These are phyloP conservation scores for Backusella westeae DNA, from an alignment of 192 early-diverging fungal genomes.

Conservation along the genomic window DNA sequence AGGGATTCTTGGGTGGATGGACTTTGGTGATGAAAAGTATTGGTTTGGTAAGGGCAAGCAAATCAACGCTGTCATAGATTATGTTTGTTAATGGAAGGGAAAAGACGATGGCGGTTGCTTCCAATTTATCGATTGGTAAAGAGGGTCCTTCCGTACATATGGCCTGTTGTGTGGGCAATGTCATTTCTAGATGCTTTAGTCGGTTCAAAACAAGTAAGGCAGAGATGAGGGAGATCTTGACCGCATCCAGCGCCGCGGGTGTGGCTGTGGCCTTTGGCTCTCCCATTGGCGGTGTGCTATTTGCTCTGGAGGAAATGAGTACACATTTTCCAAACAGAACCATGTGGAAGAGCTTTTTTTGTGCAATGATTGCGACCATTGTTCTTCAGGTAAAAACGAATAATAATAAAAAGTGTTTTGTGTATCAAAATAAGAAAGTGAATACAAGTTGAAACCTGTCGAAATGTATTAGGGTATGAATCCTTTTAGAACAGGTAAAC, in stretches of 20 bases:
- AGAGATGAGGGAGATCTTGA: conserved; percentile 79
- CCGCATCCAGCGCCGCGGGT: conserved; percentile 91
- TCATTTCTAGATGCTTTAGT: conserved; percentile 72
- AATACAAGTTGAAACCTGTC: background rate
- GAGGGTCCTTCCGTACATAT: conserved; percentile 97
- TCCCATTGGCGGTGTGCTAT: conserved; percentile 85
- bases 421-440: background rate
- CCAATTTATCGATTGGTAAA: conserved; percentile 90
- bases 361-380: conserved; percentile 92
- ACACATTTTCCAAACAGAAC: conserved; percentile 93
- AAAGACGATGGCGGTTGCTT: conserved; percentile 78
- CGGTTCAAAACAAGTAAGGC: conserved; percentile 85
- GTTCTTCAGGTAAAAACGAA: conserved; percentile 63
- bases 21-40: conserved; percentile 92
- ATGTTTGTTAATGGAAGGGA: background rate
- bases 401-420: too few species aligned
- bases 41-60: conserved; percentile 60
- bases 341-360: conserved; percentile 97
- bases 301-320: conserved; percentile 83
- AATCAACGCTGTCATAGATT: too few species aligned
- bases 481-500: conserved; percentile 94
- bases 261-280: conserved; percentile 97
- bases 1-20: conserved; percentile 87
- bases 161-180: conserved; percentile 90
- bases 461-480: conserved; percentile 62